Evolutionary conservation across 1,139 yeast species (phyloP).

Genomic region (Pichia inconspicua): DNA sequence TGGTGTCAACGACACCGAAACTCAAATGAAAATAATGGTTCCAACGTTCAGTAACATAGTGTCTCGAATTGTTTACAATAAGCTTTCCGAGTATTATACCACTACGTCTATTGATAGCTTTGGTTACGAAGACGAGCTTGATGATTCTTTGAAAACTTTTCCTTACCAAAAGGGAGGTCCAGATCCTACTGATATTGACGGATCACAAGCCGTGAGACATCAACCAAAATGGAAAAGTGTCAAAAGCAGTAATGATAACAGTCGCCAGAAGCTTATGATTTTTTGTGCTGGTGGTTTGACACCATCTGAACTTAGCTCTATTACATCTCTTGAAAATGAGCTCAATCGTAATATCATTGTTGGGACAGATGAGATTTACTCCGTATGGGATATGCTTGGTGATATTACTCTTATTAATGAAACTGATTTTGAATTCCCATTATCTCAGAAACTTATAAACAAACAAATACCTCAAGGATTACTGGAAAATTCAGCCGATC

Average conservation of each 20-base stretch:
- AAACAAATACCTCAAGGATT: constrained; percentile 19
- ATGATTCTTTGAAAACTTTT: constrained; percentile 22
- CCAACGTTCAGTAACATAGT: constrained; percentile 25
- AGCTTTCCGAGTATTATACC: constrained; percentile 22
- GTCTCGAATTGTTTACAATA: constrained; percentile 20
- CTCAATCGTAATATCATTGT: constrained; percentile 68
- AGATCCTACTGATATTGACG: constrained; percentile 8
- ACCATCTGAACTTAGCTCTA: constrained; percentile 69
- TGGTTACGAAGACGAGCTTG: constrained; percentile 15
- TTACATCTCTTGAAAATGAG: constrained; percentile 59
- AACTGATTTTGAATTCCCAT: constrained; percentile 21
- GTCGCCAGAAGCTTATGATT: constrained; percentile 42
- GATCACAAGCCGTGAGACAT: constrained; percentile 16
- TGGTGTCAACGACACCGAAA: constrained; percentile 45
- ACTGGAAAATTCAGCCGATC: constrained; percentile 17
- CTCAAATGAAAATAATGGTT: constrained; percentile 19
- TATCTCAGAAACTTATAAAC: constrained; percentile 15
- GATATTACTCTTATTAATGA: constrained; percentile 30
- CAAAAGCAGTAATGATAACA: constrained; percentile 15
- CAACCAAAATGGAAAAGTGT: constrained; percentile 27
- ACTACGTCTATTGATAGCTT: constrained; percentile 12
- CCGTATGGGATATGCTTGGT: constrained; percentile 50
- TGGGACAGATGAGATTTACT: constrained; percentile 73
- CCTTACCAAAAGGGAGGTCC: constrained; percentile 23
- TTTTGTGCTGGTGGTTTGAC: constrained; percentile 90